Percentiles rank a stretch among this genome's conserved stretches.
phyloP scores from a whole-genome alignment of 2,329 filamentous ascomycete species.

The Elsinoe australis region DNA sequence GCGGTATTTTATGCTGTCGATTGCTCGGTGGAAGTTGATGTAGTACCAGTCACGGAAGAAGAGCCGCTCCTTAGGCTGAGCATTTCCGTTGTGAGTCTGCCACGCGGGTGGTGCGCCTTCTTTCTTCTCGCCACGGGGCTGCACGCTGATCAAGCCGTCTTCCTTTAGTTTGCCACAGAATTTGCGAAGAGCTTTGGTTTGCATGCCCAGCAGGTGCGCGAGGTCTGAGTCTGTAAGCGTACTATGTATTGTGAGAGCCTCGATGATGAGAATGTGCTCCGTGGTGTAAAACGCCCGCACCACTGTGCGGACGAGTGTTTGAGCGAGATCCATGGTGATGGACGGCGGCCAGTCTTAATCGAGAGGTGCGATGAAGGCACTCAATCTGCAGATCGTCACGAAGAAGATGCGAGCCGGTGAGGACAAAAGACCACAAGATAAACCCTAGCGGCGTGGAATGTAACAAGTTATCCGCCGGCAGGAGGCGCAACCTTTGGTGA shows the following conservation, averaged over 20 bases:
- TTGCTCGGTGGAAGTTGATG: constrained; percentile 87
- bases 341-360: background rate
- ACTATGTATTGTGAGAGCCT: constrained; percentile 67
- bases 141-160: constrained; percentile 77
- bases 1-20: constrained; percentile 94
- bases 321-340: constrained; percentile 51
- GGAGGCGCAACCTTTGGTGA: background rate
- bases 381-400: too few species aligned
- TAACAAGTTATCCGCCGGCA: background rate
- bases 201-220: constrained; percentile 77
- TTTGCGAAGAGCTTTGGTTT: constrained; percentile 85
- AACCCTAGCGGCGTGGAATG: background rate
- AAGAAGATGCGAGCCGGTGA: too few species aligned
- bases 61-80: constrained; percentile 29
- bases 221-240: constrained; percentile 80
- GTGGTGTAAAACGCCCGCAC: constrained; percentile 81
- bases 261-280: constrained; percentile 72
- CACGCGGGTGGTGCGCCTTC: constrained; percentile 27
- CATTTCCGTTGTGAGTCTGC: constrained; percentile 15
- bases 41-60: constrained; percentile 79
- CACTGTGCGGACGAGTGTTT: constrained; percentile 77
- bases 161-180: constrained; percentile 77
- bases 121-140: constrained; percentile 38
- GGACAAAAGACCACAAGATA: background rate
- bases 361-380: background rate